phyloP scores from a whole-genome alignment of 208 protist genomes.

The Wallacemonas sp. region DNA sequence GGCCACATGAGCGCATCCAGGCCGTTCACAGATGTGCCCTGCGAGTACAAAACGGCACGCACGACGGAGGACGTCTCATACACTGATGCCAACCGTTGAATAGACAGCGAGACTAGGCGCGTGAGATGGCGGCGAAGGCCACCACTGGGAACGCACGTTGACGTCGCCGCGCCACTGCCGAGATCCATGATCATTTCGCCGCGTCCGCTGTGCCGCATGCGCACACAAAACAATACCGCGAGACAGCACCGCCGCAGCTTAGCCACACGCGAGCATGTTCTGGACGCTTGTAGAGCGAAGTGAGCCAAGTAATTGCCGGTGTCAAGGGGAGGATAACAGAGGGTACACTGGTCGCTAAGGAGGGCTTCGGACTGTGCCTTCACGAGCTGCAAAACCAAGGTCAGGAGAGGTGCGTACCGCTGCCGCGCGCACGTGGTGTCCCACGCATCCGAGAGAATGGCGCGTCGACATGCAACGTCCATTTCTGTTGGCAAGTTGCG shows the following conservation, averaged over 20 bases:
- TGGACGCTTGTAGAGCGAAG: background rate
- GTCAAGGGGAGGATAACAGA: background rate
- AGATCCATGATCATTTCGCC: background rate
- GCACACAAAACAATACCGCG: conserved; percentile 2
- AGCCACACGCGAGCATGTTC: background rate
- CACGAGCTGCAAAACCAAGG: conserved; percentile 25
- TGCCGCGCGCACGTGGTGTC: background rate
- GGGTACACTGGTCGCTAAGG: conserved; percentile 13
- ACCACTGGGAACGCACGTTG: background rate
- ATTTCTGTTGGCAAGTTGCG: too few relatives aligned
- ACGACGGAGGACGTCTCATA: background rate
- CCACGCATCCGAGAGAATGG: background rate
- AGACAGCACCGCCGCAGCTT: conserved; percentile 8
- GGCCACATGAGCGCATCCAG: conserved; percentile 6
- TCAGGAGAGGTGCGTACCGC: conserved; percentile 12
- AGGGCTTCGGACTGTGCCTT: conserved; percentile 28
- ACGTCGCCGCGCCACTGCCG: background rate
- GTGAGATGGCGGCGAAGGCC: background rate
- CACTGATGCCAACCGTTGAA: background rate
- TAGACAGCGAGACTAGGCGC: background rate
- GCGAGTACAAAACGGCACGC: background rate
- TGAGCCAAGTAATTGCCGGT: background rate
- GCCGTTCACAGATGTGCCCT: background rate
- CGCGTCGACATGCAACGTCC: too few relatives aligned
- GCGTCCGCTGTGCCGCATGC: background rate